Conservation (phyloP, 805 yeast species). For the Hanseniaspora singularis region DNA sequence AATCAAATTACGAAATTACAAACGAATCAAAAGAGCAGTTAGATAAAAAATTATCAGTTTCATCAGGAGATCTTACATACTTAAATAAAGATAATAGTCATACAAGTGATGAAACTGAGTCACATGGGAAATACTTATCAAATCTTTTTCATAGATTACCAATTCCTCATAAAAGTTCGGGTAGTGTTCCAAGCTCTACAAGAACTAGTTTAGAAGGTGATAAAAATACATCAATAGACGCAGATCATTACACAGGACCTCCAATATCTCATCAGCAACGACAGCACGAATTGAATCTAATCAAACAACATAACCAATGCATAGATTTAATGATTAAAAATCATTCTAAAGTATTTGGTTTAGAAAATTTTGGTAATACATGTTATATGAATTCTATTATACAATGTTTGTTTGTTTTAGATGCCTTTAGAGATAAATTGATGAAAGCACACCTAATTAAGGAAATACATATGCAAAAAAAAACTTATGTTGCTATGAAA, state of each 20-base stretch:
- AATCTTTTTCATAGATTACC: no score
- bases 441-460: constrained; percentile 37
- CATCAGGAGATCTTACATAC: no score
- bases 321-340: neutral
- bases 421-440: constrained; percentile 50
- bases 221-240: neutral
- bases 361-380: constrained; percentile 81
- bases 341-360: constrained; percentile 51
- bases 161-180: no score
- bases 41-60: no score
- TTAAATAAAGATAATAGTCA: no score
- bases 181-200: neutral
- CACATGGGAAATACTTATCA: no score
- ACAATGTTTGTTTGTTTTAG: constrained; percentile 72
- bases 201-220: neutral
- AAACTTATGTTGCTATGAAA: constrained; percentile 34
- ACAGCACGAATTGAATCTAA: constrained; percentile 3
- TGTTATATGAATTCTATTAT: constrained; percentile 90
- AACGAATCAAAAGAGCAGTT: no score
- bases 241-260: no score
- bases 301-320: constrained; percentile 1
- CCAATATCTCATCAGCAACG: constrained; percentile 10
- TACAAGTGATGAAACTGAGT: no score
- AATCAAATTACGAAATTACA: no score
- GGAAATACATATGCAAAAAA: constrained; percentile 24